Conservation (phyloP, 495 filamentous ascomycete genomes). For the Sordaria brevicollis region DNA sequence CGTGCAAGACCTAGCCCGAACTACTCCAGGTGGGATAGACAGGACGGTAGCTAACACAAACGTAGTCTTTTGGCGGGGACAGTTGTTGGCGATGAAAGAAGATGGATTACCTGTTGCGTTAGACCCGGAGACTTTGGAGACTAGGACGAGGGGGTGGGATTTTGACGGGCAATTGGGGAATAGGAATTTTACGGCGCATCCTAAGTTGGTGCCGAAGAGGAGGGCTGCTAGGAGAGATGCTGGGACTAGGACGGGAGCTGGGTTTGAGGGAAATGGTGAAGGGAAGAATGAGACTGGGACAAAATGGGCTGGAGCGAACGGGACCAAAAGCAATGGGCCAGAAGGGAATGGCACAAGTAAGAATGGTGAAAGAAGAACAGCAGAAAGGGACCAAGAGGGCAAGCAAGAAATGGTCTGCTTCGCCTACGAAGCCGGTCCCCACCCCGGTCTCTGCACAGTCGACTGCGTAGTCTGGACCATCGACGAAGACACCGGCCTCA, state of each 20-base stretch:
- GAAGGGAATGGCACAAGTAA: no score
- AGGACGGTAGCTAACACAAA: slow-evolving; percentile 47
- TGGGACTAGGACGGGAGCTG: no score
- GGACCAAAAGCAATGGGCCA: no score
- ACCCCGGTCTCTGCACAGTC: slow-evolving; percentile 31
- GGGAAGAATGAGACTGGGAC: neutral
- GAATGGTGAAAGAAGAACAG: neutral
- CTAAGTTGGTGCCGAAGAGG: slow-evolving; percentile 48
- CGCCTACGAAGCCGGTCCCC: slow-evolving; percentile 41
- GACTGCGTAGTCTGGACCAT: slow-evolving; percentile 43
- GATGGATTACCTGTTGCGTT: slow-evolving; percentile 45
- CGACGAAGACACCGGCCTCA: slow-evolving; percentile 23
- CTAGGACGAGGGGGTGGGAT: slow-evolving; percentile 34
- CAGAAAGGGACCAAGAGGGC: no score
- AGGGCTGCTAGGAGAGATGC: no score
- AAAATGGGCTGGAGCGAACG: no score
- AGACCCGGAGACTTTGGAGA: slow-evolving; percentile 46
- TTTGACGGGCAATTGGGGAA: slow-evolving; percentile 47
- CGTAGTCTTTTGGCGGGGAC: slow-evolving; percentile 40
- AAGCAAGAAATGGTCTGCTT: slow-evolving; percentile 50
- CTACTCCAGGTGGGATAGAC: slow-evolving; percentile 36
- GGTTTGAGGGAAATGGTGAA: neutral
- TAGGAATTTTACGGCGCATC: slow-evolving; percentile 50
- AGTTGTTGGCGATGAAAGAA: slow-evolving; percentile 45
- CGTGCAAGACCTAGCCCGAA: slow-evolving; percentile 20